phyloP scores from a whole-genome alignment of 495 filamentous ascomycete genomes.

The Articulospora tetracladia region DNA sequence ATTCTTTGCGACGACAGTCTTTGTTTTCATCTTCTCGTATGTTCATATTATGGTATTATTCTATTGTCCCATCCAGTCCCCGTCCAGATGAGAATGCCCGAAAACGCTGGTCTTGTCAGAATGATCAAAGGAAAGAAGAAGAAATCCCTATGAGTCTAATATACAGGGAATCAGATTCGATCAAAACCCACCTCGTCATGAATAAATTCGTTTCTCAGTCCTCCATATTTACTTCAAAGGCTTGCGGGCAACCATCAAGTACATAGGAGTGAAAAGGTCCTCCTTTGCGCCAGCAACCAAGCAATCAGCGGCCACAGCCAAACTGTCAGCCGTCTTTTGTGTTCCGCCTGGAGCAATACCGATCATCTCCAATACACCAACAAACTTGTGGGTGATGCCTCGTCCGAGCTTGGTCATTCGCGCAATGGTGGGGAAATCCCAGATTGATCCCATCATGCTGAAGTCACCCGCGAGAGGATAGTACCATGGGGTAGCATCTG shows the following conservation, averaged over 20 bases:
- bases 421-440: conserved; percentile 79
- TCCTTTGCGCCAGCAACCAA: conserved; percentile 87
- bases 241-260: conserved; percentile 95
- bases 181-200: not conserved
- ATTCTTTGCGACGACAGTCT: not conserved
- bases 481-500: conserved; percentile 85
- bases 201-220: not conserved
- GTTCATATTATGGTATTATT: not conserved
- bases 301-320: conserved; percentile 79
- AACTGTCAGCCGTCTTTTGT: conserved; percentile 90
- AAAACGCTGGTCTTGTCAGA: not conserved
- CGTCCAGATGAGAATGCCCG: not conserved
- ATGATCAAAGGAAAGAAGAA: not conserved
- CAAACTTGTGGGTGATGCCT: conserved; percentile 68
- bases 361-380: conserved; percentile 72
- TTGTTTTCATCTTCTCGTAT: not conserved
- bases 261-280: conserved; percentile 98
- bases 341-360: conserved; percentile 78
- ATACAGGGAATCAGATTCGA: not conserved
- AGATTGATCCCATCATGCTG: conserved; percentile 73
- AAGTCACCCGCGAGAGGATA: conserved; percentile 81
- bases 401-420: conserved; percentile 90
- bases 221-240: conserved; percentile 36
- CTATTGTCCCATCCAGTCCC: not conserved
- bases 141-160: not conserved